These are phyloP conservation scores for Hypomontagnella submonticulosa DNA, from an alignment of 495 filamentous ascomycete species.

Conservation along the genomic window DNA sequence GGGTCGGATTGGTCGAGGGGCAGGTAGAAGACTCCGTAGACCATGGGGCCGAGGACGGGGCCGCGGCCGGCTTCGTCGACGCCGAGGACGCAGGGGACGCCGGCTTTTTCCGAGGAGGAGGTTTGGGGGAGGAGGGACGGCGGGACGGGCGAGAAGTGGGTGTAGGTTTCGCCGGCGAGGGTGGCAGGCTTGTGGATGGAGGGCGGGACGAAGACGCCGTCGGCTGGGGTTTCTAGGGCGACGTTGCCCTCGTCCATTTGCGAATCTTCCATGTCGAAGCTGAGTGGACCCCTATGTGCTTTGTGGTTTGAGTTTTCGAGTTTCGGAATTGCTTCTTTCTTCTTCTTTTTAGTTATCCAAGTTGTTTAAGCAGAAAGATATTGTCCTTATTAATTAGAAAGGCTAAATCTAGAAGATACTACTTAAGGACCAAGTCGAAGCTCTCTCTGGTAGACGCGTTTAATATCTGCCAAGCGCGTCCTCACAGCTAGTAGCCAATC, in stretches of 20 bases:
- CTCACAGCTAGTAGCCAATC: slow-evolving; percentile 30
- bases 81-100: slow-evolving; percentile 67
- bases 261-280: slow-evolving; percentile 57
- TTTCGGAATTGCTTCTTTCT: slow-evolving; percentile 2
- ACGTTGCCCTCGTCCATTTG: slow-evolving; percentile 57
- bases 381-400: too few species aligned
- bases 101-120: slow-evolving; percentile 19
- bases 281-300: not conserved
- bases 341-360: not conserved
- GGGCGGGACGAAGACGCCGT: slow-evolving; percentile 78
- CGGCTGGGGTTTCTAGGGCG: slow-evolving; percentile 65
- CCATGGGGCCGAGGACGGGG: slow-evolving; percentile 96
- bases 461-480: slow-evolving; percentile 21
- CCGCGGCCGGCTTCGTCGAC: slow-evolving; percentile 97
- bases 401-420: too few species aligned
- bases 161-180: slow-evolving; percentile 79
- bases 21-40: slow-evolving; percentile 91
- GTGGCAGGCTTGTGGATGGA: slow-evolving; percentile 73
- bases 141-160: slow-evolving; percentile 82
- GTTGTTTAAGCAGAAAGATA: not conserved
- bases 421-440: slow-evolving; percentile 10
- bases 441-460: slow-evolving; percentile 32
- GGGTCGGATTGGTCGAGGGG: slow-evolving; percentile 72
- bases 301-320: slow-evolving; percentile 1
- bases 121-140: slow-evolving; percentile 60